These are phyloP conservation scores for Podosphaera xanthii DNA, from an alignment of 2,329 filamentous ascomycete genomes.

Conservation along the genomic window DNA sequence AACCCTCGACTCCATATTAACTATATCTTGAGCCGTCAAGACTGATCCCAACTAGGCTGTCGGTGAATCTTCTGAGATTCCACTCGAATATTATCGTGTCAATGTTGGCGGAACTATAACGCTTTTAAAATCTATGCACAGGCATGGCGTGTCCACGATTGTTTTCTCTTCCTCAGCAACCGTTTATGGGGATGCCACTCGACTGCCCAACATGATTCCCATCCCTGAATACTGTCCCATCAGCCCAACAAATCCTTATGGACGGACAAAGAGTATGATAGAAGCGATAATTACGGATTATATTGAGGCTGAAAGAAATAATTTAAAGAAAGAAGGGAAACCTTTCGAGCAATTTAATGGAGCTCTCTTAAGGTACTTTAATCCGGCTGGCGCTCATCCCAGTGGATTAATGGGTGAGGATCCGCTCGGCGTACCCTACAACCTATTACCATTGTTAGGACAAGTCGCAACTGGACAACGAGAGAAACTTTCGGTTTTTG, in stretches of 20 bases:
- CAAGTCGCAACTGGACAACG: conserved; percentile 91
- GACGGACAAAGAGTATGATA: conserved; percentile 82
- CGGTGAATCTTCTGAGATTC: conserved; percentile 81
- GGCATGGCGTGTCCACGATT: conserved; percentile 82
- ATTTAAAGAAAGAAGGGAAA: conserved; percentile 58
- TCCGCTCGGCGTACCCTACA: conserved; percentile 85
- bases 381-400: conserved; percentile 85
- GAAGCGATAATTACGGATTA: conserved; percentile 84
- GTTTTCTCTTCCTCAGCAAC: conserved; percentile 97
- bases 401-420: conserved; percentile 97
- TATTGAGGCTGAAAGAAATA: conserved; percentile 67
- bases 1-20: not conserved
- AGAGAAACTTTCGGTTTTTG: conserved; percentile 85
- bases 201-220: conserved; percentile 93
- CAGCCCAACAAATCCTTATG: conserved; percentile 92
- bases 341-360: conserved; percentile 70
- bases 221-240: conserved; percentile 94
- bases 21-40: conserved; percentile 1
- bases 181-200: conserved; percentile 92
- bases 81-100: conserved; percentile 92
- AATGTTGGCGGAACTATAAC: conserved; percentile 85
- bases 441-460: conserved; percentile 78
- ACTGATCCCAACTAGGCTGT: conserved; percentile 41
- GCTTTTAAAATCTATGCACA: conserved; percentile 68
- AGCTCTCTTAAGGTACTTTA: conserved; percentile 89